Evolutionary conservation across 345 rosid species (phyloP), one percentile per base, ranked within the genome.

Genomic region (Gynandropsis gynandra): DNA sequence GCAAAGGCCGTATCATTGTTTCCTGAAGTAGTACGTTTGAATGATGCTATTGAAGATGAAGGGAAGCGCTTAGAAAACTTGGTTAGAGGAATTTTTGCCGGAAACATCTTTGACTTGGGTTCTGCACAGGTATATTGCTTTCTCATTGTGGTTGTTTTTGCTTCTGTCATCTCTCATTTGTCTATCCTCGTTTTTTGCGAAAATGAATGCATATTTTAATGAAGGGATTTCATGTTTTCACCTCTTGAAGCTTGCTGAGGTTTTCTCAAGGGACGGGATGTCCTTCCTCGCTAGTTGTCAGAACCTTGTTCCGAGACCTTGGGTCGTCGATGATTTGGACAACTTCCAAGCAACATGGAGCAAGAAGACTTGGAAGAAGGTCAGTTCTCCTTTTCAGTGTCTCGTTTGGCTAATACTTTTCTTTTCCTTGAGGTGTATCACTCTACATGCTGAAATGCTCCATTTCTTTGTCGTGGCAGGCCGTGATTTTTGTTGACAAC

Each of bases 281-380:
- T 83, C 99, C 21, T 93, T 93, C 56, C 64, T 83, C 63, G 95
- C 97, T 58, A 93, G 89, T 45, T 85, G 83, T 75, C 95, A 93
- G 69, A 93, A 83, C 78, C 76, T 93, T 62, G 83, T 83, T 45
- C 64, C 95, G 34, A 74, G 94, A 32, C 99, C 99, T 20, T 93
- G 97, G 95, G 99, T 85, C 42, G 72, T 88, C 58, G 99, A 93
- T 78, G 97, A 93, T 60, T 64, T 93, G 54, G 97, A 88, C 1
- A 47, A 62, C 61, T 93, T 93, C 58, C 80, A 78, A 75, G 74
- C 62, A 49, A 81, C 68, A 73, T 93, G 97, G 95, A 15, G 67
- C 75, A 81, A 80, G 78, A 88, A 83, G 74, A 67, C 82, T 16
- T 93, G 99, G 97, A 88, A 93, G 68, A 93, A 93, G 94, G 99